These are phyloP conservation scores for Hymenoscyphus linearis DNA, from an alignment of 2,329 filamentous ascomycete genomes.

Conservation along the genomic window DNA sequence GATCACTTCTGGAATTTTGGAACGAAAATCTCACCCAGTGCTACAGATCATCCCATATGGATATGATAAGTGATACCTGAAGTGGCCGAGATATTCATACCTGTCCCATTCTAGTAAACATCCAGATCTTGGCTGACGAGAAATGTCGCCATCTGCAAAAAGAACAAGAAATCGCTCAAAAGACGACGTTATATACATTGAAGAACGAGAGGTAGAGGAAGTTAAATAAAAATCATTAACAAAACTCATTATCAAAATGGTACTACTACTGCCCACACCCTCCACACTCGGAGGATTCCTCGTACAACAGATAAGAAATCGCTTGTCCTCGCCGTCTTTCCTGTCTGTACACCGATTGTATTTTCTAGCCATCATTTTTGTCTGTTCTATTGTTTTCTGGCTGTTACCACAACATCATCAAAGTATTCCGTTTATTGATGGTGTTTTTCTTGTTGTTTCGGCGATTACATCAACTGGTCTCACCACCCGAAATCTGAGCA, in stretches of 20 bases:
- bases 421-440: conserved; percentile 55
- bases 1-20: background rate
- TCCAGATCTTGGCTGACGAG: background rate
- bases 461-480: conserved; percentile 64
- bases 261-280: background rate
- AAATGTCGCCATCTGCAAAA: background rate
- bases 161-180: conserved; percentile 1
- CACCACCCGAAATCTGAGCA: conserved; percentile 61
- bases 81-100: background rate
- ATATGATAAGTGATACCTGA: background rate
- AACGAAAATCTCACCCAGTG: background rate
- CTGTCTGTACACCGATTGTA: conserved; percentile 62
- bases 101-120: background rate
- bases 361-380: conserved; percentile 51
- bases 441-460: conserved; percentile 59
- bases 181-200: background rate
- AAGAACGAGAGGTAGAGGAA: background rate
- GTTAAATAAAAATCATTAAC: background rate
- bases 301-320: background rate
- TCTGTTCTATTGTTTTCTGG: conserved; percentile 58
- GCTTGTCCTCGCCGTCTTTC: conserved; percentile 1
- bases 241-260: background rate
- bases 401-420: conserved; percentile 44
- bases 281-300: background rate
- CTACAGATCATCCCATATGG: background rate